Conservation (phyloP, 305 asterid species). For the Fraxinus sp. region DNA sequence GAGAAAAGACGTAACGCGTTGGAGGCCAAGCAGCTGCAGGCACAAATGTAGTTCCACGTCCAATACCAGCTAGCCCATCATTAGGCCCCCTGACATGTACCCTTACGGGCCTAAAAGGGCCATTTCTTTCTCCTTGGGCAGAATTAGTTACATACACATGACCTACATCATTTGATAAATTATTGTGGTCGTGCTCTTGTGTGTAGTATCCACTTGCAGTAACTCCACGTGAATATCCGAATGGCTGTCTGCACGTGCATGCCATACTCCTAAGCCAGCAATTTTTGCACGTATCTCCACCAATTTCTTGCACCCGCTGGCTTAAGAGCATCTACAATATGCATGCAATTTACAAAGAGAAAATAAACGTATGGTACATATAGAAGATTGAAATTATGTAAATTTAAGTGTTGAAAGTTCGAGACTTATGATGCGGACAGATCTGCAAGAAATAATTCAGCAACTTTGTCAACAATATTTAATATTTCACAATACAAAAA, state of each 20-base stretch:
- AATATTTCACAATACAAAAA: constrained; percentile 19
- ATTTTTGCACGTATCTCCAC: constrained; percentile 77
- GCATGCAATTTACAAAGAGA: constrained; percentile 17
- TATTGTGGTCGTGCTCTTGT: constrained; percentile 66
- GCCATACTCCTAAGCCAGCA: constrained; percentile 71
- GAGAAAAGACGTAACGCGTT: constrained; percentile 95
- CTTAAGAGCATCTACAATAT: constrained; percentile 77
- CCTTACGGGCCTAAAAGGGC: constrained; percentile 78
- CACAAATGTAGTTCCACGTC: constrained; percentile 78
- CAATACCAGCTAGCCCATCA: constrained; percentile 96
- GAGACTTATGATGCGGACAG: neutral
- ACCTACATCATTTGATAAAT: constrained; percentile 55
- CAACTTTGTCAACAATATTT: constrained; percentile 14
- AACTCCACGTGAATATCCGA: constrained; percentile 62
- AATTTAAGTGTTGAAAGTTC: constrained; percentile 15
- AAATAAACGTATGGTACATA: constrained; percentile 18
- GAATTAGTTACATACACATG: constrained; percentile 69
- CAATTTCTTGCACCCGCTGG: constrained; percentile 92
- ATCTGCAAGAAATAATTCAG: constrained; percentile 18
- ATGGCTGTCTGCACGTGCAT: constrained; percentile 79
- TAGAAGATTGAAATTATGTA: neutral
- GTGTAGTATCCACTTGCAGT: constrained; percentile 63
- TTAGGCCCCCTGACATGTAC: constrained; percentile 76
- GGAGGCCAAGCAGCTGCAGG: constrained; percentile 94
- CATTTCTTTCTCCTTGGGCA: constrained; percentile 75